A percentile compares a stretch with the other conserved stretches of the same genome.
Conservation (phyloP, 805 yeast genomes). For the Saccharomycopsis oosterbeekiorum region DNA sequence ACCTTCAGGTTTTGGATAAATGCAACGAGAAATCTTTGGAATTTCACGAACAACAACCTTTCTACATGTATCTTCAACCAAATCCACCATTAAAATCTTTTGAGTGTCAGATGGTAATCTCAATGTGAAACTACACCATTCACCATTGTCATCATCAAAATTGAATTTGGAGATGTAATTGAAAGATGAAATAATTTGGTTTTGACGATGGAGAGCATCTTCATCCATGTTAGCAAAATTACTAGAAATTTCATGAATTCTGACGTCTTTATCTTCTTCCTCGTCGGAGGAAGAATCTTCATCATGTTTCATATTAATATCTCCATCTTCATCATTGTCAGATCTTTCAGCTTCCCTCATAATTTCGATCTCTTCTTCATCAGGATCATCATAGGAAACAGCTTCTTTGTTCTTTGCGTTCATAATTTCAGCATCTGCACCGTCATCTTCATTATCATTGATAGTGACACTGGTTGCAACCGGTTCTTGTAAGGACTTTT, state of each 20-base stretch:
- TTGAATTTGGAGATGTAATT: conserved; percentile 68
- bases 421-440: conserved; percentile 52
- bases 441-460: conserved; percentile 38
- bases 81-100: conserved; percentile 93
- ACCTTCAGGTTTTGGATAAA: conserved; percentile 60
- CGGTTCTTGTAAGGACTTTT: conserved; percentile 40
- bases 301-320: conserved; percentile 26
- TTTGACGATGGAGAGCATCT: conserved; percentile 75
- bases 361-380: conserved; percentile 87
- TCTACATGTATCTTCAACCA: conserved; percentile 86
- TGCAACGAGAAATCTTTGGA: conserved; percentile 84
- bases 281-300: conserved; percentile 31
- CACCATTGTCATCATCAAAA: conserved; percentile 81
- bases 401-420: conserved; percentile 67
- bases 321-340: conserved; percentile 37
- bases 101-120: conserved; percentile 79
- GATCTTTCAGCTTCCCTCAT: conserved; percentile 78
- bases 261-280: conserved; percentile 30
- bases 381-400: conserved; percentile 89
- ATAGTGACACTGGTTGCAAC: conserved; percentile 27
- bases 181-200: conserved; percentile 66
- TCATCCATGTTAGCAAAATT: conserved; percentile 34
- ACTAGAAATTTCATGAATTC: conserved; percentile 16
- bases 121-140: conserved; percentile 87
- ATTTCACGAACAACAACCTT: conserved; percentile 88